Evolutionary conservation across 768 basidiomycete genomes (phyloP).

Genomic region (Agrocybe chaxingu): DNA sequence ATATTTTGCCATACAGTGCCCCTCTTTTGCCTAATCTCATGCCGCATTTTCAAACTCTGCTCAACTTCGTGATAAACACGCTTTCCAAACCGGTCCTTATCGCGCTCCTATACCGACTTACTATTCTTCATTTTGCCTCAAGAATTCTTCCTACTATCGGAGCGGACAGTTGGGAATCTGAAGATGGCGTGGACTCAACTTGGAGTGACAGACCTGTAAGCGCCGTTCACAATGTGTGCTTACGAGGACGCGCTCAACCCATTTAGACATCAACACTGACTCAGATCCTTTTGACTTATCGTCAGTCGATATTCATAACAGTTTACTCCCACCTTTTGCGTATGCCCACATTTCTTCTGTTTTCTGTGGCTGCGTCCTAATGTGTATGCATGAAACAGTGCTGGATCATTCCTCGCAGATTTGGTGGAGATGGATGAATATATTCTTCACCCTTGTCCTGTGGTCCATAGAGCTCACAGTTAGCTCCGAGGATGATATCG

Average conservation of each 20-base stretch:
- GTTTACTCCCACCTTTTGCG: conserved; percentile 85
- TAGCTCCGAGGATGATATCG: conserved; percentile 67
- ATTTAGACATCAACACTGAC: conserved; percentile 74
- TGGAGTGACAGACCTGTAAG: conserved; percentile 77
- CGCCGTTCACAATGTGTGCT: background rate
- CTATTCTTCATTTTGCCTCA: conserved; percentile 78
- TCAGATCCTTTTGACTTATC: conserved; percentile 73
- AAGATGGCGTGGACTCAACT: conserved; percentile 55
- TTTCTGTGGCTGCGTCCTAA: background rate
- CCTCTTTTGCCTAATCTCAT: conserved; percentile 77
- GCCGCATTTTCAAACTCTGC: conserved; percentile 74
- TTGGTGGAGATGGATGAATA: conserved; percentile 92
- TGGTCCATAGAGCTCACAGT: conserved; percentile 84
- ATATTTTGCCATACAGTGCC: conserved; percentile 39
- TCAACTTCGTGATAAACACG: conserved; percentile 82
- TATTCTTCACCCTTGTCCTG: conserved; percentile 79
- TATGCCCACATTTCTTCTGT: conserved; percentile 32
- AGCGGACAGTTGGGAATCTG: conserved; percentile 73
- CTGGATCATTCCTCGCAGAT: conserved; percentile 88
- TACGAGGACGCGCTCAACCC: conserved; percentile 2
- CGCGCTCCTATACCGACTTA: conserved; percentile 76
- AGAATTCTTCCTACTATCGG: conserved; percentile 84
- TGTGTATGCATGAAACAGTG: conserved; percentile 39
- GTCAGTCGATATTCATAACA: conserved; percentile 80
- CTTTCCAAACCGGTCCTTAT: conserved; percentile 82